Conservation (phyloP, 2,329 filamentous ascomycete species). For the Curvularia spicifera region DNA sequence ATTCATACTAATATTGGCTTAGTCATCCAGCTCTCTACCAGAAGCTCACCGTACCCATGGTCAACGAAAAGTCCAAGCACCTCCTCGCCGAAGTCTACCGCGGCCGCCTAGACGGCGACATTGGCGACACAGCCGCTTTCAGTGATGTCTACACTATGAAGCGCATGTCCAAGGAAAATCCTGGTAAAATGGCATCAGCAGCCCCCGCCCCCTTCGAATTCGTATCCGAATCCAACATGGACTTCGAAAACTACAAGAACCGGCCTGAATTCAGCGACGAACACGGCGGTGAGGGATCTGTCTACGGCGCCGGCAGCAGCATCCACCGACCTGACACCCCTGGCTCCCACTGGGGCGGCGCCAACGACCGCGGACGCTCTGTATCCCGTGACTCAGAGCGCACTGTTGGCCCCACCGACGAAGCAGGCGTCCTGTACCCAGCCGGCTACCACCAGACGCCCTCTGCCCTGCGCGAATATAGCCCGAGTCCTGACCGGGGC, state of each 20-base stretch:
- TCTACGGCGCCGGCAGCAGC: conserved; percentile 66
- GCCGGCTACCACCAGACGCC: conserved; percentile 57
- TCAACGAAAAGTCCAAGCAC: conserved; percentile 87
- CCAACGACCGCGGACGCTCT: conserved; percentile 32
- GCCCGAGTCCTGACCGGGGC: conserved; percentile 44
- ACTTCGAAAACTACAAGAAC: conserved; percentile 92
- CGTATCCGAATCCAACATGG: conserved; percentile 82
- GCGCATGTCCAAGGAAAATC: conserved; percentile 69
- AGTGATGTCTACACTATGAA: conserved; percentile 83
- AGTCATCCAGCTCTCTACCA: conserved; percentile 88
- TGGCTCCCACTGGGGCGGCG: conserved; percentile 41
- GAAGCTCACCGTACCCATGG: conserved; percentile 92
- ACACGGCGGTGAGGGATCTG: conserved; percentile 72
- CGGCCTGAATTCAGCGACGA: conserved; percentile 86
- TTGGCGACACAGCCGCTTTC: conserved; percentile 69
- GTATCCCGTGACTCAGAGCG: conserved; percentile 37
- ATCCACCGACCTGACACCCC: conserved; percentile 68
- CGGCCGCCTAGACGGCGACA: conserved; percentile 73
- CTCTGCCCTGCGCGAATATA: conserved; percentile 51
- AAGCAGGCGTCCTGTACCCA: conserved; percentile 52
- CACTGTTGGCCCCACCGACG: conserved; percentile 35
- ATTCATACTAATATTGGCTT: not conserved
- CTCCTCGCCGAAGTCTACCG: conserved; percentile 85
- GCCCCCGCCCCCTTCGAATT: conserved; percentile 75
- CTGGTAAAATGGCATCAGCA: conserved; percentile 57